A percentile compares a stretch with the other conserved stretches of the same genome.
These are phyloP conservation scores for Daldinia eschscholtzii DNA, from an alignment of 2,329 filamentous ascomycete species.

Conservation along the genomic window DNA sequence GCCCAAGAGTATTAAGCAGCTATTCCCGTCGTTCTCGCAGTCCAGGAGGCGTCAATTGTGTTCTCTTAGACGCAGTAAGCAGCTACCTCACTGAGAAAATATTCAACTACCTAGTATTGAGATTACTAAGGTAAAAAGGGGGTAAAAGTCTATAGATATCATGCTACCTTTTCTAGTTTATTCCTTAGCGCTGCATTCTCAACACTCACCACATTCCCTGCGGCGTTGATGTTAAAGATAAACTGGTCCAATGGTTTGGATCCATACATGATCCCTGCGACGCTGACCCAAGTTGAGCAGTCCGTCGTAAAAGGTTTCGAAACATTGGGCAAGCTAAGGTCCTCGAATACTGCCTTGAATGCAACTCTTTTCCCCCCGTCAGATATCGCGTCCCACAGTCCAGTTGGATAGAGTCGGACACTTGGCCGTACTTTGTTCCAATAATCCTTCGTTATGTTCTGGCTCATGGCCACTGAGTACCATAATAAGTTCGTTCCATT, in stretches of 20 bases:
- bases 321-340: slow-evolving; percentile 41
- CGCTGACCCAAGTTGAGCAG: slow-evolving; percentile 48
- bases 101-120: not conserved
- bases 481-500: slow-evolving; percentile 53
- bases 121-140: slow-evolving; percentile 1
- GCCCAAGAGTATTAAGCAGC: not conserved
- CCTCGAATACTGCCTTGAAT: slow-evolving; percentile 55
- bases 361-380: slow-evolving; percentile 48
- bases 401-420: slow-evolving; percentile 52
- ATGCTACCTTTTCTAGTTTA: slow-evolving; percentile 39
- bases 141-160: not conserved
- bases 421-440: slow-evolving; percentile 46
- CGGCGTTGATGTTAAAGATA: slow-evolving; percentile 48
- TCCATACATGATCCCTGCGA: slow-evolving; percentile 47
- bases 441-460: slow-evolving; percentile 40
- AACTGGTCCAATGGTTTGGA: slow-evolving; percentile 49
- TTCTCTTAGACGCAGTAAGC: not conserved
- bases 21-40: not conserved
- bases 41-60: not conserved
- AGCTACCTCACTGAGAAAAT: not conserved
- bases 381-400: slow-evolving; percentile 46
- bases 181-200: slow-evolving; percentile 48
- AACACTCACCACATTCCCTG: slow-evolving; percentile 45
- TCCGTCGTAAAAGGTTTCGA: slow-evolving; percentile 46
- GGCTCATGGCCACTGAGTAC: slow-evolving; percentile 43